Percentiles rank a stretch among this genome's conserved stretches.
These are phyloP conservation scores for Colletotrichum sp. DNA, from an alignment of 2,329 filamentous ascomycete species.

Conservation along the genomic window DNA sequence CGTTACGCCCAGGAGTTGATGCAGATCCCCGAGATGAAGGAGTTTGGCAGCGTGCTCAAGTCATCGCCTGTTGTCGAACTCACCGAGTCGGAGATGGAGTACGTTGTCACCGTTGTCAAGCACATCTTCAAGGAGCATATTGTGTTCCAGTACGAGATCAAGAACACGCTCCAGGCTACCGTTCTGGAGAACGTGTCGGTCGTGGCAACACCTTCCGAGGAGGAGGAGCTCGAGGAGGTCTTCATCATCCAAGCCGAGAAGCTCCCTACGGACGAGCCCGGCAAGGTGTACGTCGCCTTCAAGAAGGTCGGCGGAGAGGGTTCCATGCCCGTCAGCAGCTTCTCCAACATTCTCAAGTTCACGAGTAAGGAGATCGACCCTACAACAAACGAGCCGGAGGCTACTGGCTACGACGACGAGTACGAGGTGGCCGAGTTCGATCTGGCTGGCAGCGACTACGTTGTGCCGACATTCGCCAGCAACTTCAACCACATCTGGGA, in stretches of 20 bases:
- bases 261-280: constrained; percentile 83
- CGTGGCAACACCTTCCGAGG: constrained; percentile 78
- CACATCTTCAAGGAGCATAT: constrained; percentile 98
- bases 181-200: constrained; percentile 90
- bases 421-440: constrained; percentile 97
- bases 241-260: constrained; percentile 92
- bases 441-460: constrained; percentile 88
- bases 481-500: constrained; percentile 98
- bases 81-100: constrained; percentile 96
- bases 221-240: constrained; percentile 86
- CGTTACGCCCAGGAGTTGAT: constrained; percentile 89
- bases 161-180: constrained; percentile 93
- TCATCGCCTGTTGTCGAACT: constrained; percentile 86
- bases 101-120: constrained; percentile 92
- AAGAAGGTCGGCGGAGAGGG: constrained; percentile 79
- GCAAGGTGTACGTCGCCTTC: constrained; percentile 95
- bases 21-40: constrained; percentile 88
- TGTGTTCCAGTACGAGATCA: constrained; percentile 95
- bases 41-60: constrained; percentile 90
- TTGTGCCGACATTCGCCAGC: constrained; percentile 90
- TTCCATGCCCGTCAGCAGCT: constrained; percentile 79
- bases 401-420: constrained; percentile 93
- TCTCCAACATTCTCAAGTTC: constrained; percentile 95
- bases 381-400: constrained; percentile 89
- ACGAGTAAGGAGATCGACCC: constrained; percentile 98